Percentiles rank a stretch among this genome's conserved stretches.
phyloP scores from a whole-genome alignment of 2,329 filamentous ascomycete species.

The Chaetomium sp. region DNA sequence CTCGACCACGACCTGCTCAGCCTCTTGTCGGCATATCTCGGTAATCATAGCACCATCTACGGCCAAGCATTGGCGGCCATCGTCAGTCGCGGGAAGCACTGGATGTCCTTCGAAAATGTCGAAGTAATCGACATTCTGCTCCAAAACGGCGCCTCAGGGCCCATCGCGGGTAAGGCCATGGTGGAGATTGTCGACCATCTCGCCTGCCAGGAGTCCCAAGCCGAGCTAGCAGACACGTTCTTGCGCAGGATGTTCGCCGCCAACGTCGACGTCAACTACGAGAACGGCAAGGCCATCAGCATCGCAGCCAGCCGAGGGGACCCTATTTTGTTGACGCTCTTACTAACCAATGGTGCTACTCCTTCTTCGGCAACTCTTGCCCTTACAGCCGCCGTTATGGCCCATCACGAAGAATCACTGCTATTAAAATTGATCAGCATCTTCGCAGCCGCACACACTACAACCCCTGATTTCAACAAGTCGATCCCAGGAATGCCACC shows the following conservation, averaged over 20 bases:
- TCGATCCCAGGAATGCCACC: conserved; percentile 32
- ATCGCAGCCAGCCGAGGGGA: conserved; percentile 33
- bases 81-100: conserved; percentile 31
- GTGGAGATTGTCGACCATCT: conserved; percentile 33
- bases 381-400: conserved; percentile 32
- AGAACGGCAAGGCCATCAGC: conserved; percentile 33
- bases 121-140: conserved; percentile 34
- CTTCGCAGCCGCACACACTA: conserved; percentile 21
- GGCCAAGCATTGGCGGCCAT: conserved; percentile 31
- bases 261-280: conserved; percentile 33
- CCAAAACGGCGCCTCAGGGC: conserved; percentile 31
- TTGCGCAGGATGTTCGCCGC: conserved; percentile 31
- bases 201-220: conserved; percentile 23
- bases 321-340: conserved; percentile 24
- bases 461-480: conserved; percentile 30
- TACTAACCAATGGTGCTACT: conserved; percentile 30
- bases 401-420: conserved; percentile 29
- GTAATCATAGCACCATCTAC: conserved; percentile 28
- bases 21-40: conserved; percentile 30
- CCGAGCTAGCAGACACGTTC: conserved; percentile 28
- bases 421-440: conserved; percentile 29
- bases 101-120: conserved; percentile 35
- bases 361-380: conserved; percentile 29
- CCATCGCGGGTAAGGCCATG: conserved; percentile 31
- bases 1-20: conserved; percentile 31